phyloP scores from a whole-genome alignment of 768 basidiomycete genomes.

The Tephrocybe sp. region DNA sequence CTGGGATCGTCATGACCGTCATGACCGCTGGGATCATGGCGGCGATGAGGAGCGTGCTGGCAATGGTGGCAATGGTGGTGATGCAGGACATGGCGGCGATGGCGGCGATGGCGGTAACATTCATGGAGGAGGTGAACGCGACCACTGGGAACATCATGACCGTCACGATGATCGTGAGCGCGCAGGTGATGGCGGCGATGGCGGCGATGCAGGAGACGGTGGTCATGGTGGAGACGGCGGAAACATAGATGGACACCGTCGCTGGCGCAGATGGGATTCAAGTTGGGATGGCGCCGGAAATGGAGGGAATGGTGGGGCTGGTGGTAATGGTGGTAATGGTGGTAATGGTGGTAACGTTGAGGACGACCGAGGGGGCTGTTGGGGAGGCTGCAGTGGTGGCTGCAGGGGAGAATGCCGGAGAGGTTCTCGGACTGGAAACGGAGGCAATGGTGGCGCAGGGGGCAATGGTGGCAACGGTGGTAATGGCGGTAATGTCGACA shows the following conservation, averaged over 20 bases:
- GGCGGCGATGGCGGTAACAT: not conserved
- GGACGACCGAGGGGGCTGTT: not conserved
- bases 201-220: not conserved
- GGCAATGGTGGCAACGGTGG: constrained; percentile 6
- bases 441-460: constrained; percentile 2
- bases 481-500: not conserved
- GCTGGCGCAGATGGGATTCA: not conserved
- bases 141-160: not conserved
- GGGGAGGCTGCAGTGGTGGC: no score
- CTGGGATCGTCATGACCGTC: no score
- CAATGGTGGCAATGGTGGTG: not conserved
- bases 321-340: not conserved
- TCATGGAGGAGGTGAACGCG: not conserved
- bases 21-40: not conserved
- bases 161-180: no score
- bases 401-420: not conserved
- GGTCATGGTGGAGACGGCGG: not conserved
- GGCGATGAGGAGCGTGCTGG: not conserved
- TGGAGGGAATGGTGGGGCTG: not conserved
- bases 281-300: not conserved
- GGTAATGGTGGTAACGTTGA: not conserved
- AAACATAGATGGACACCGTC: not conserved
- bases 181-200: not conserved
- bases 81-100: no score
- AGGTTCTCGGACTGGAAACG: not conserved